Base-by-base conservation (phyloP, 441 rosid genomes). In the Mallotus repandus region DNA sequence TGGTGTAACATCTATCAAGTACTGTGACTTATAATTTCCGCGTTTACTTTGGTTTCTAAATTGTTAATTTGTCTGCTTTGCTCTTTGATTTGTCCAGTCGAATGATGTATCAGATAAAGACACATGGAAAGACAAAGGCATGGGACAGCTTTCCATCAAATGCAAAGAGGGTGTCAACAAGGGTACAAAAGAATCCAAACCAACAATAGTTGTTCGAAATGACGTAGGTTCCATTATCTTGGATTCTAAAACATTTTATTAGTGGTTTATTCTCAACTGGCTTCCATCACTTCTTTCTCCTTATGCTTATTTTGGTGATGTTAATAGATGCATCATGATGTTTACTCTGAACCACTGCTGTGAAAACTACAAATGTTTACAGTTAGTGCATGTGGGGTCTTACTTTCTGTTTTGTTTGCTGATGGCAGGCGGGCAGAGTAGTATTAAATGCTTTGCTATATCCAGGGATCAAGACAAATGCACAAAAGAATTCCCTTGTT, bases 71-170 rank as follows among this genome's bases (percentile, higher is more conserved):
- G 11, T 54, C 45, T 64, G 43, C 70, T 69, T 77, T 68, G 62
- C 11, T 18, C 71, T 72, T 68, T 75, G 53, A 58, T 69, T 7
- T 80, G 55, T 72, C 60, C 81, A 88, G 92, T 81, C 92, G 73
- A 84, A 73, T 73, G 97, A 96, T 80, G 86, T 89, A 50, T 76
- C 81, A 21, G 97, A 88, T 80, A 89, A 86, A 86, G 93, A 89
- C 73, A 35, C 92, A 8, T 93, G 99, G 99, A 96, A 92, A 81
- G 99, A 96, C 79, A 91, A 83, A 85, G 99, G 99, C 78, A 80
- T 93, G 7, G 98, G 99, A 66, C 90, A 87, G 80, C 99, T 96
- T 74, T 82, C 79, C 63, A 90, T 96, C 77, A 96, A 88, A 86
- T 90, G 97, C 84, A 86, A 81, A 83, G 98, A 90, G 82, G 95